Conservation (phyloP, 805 yeast genomes). For the Saccharomyces cerevisiae region DNA sequence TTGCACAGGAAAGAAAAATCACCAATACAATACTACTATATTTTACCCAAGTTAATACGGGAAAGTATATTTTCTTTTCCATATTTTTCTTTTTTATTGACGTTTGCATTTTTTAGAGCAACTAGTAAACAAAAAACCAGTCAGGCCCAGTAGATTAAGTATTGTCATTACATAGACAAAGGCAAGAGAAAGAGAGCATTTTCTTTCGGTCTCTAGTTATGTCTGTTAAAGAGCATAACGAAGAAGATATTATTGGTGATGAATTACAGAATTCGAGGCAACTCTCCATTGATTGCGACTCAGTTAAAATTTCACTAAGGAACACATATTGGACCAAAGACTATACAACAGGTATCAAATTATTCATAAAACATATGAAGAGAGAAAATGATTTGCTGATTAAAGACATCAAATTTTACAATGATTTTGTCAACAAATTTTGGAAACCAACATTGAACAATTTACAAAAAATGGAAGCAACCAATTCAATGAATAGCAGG, state of each 20-base stretch:
- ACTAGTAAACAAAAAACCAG: background rate
- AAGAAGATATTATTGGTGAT: background rate
- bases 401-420: slow-evolving; percentile 12
- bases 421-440: slow-evolving; percentile 13
- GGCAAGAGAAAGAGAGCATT: background rate
- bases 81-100: background rate
- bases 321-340: slow-evolving; percentile 30
- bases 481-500: slow-evolving; percentile 1
- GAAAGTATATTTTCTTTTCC: background rate
- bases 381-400: slow-evolving; percentile 13
- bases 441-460: slow-evolving; percentile 7
- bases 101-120: background rate
- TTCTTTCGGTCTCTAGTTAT: background rate
- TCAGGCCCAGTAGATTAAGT: background rate
- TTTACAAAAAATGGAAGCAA: background rate
- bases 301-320: background rate
- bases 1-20: background rate
- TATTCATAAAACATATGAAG: slow-evolving; percentile 14
- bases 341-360: slow-evolving; percentile 23
- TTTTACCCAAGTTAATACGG: background rate
- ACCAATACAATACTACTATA: background rate
- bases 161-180: background rate
- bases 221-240: background rate
- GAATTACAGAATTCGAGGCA: background rate
- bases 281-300: background rate